A percentile compares a stretch with the other conserved stretches of the same genome.
phyloP scores from a whole-genome alignment of 2,329 filamentous ascomycete species.

The Cryphonectria radicalis region DNA sequence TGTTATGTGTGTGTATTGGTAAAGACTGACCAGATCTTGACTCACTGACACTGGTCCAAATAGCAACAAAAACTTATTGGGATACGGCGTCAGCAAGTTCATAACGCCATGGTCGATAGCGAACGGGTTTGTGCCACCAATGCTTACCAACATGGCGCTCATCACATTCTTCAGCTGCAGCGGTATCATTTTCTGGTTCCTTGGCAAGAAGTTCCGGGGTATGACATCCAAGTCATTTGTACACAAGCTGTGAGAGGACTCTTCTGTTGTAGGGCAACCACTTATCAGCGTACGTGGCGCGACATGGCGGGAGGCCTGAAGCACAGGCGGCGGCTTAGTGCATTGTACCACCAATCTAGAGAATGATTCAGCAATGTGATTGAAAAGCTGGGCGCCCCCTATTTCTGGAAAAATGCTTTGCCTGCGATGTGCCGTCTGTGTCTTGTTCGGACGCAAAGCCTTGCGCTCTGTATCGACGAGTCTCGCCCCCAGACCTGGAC shows the following conservation, averaged over 20 bases:
- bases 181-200: conserved; percentile 36
- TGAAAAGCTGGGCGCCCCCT: background rate
- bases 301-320: background rate
- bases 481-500: background rate
- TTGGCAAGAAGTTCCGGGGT: conserved; percentile 40
- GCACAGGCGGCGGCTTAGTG: background rate
- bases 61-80: conserved; percentile 38
- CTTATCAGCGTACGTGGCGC: background rate
- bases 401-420: background rate
- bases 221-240: conserved; percentile 39
- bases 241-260: conserved; percentile 25
- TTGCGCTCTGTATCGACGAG: background rate
- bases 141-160: conserved; percentile 37
- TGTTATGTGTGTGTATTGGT: background rate
- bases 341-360: background rate
- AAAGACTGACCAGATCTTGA: background rate
- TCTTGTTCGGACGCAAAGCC: background rate
- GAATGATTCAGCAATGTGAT: background rate
- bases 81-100: conserved; percentile 38
- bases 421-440: background rate
- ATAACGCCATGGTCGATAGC: conserved; percentile 35
- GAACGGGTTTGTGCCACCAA: conserved; percentile 34
- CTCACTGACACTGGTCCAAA: background rate
- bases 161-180: conserved; percentile 32
- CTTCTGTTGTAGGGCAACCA: background rate